Evolutionary conservation across 345 rosid species (phyloP), one percentile per base, ranked within the genome.

Genomic region (Pugionium cornutum): DNA sequence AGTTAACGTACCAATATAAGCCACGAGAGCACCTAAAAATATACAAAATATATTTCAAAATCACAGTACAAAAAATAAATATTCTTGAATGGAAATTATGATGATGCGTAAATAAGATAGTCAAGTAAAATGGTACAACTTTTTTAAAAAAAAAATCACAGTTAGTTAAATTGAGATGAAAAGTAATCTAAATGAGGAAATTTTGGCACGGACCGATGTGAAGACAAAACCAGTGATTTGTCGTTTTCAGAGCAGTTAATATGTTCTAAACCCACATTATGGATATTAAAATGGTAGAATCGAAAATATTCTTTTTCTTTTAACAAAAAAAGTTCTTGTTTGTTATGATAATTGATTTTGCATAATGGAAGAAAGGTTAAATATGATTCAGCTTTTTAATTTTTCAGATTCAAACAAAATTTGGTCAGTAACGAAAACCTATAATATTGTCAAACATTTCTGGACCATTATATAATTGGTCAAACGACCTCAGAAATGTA

Each of bases 221-320:
- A 51, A 31, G 31, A 51, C 68, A 64, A 40, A 64, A 28, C 41
- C 48, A 64, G 7, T 51, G 58, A 40, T 64, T 64, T 52, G 68
- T 64, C 9, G 31, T 64, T 64, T n/a, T 64, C 68, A 64, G 1
- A 40, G 33, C 39, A 40, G 26, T 64, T 40, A 64, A 64, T 50
- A 39, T 36, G 35, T 35, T 45, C 5, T 18, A 18, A 58, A 39
- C 50, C 40, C 39, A 43, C 7, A 53, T 27, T 18, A 51, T n/a
- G 11, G 4, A 26, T 52, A 41, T 52, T 30, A 40, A 52, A 52
- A 26, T 40, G 53, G 52, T 43, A 27, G 35, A 53, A 43, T 66
- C 34, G 10, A 7, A 2, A 18, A 32, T 3, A 9, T 32, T 60
- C 6, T 44, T 18, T 2, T 18, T 33, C 32, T 29, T 25, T 60